Evolutionary conservation across 768 basidiomycete genomes (phyloP), one percentile per base, ranked within the genome.

Genomic region (Psilocybe cyanescens): DNA sequence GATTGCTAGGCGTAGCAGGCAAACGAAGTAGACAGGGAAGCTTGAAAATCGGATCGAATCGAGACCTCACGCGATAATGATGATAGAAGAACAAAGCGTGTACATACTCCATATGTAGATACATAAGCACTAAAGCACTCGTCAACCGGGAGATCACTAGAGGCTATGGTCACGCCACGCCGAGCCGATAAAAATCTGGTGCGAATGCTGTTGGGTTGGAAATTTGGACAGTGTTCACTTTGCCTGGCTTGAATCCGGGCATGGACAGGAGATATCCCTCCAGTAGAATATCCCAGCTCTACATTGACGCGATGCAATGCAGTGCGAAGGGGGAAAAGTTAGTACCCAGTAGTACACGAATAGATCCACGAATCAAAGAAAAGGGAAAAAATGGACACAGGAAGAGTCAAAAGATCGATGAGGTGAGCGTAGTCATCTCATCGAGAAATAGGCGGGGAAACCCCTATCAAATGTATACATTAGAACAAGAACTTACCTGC

Each of bases 231-330:
- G 76, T 80, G 67, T 83, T 82, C 11, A 72, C 78, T 63, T 76
- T 76, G 14, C 81, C 82, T 8, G 80, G 65, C 19, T 71, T 75
- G 69, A 82, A 83, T 1, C 81, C 82, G 16, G 78, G 60, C 33
- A 81, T 70, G 17, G 77, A 73, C 0, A 82, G 71, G 19, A 78
- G 68, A 64, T 77, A 82, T 14, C 80, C 81, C 0, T 72, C 68
- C 30, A 76, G 68, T 16, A 80, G 45, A 52, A 79, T 81, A 62
- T 82, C 78, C 81, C 81, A 82, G 68, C 72, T 81, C 81, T 83
- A 57, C 57, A 39, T 37, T 35, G 39, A 24, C 24, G 33, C 47
- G 41, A 14, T 37, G 29, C 33, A 35, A 35, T 35, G 6, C 11
- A 11, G 11, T 35, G 33, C 33, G 2, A 35, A 7, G 33, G 33